A percentile compares a stretch with the other conserved stretches of the same genome.
Evolutionary conservation across 1,284 basidiomycete genomes (phyloP).

Genomic region (Pholiota adiposa): DNA sequence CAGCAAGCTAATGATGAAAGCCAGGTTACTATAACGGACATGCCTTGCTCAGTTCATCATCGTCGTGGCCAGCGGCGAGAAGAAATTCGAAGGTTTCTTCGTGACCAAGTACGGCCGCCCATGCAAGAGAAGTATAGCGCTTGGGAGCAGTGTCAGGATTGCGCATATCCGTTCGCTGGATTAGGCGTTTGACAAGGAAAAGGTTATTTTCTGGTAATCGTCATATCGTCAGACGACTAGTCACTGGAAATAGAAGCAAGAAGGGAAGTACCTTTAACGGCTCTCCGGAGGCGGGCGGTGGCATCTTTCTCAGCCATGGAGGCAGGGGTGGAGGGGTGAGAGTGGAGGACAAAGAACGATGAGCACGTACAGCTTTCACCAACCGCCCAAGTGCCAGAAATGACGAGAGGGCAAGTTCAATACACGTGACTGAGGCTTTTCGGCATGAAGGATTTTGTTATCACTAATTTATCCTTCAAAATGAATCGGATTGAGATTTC

Average conservation of each 20-base stretch:
- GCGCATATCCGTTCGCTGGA: slow-evolving; percentile 83
- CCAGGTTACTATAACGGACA: slow-evolving; percentile 32
- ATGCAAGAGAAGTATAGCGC: slow-evolving; percentile 85
- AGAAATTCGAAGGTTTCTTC: slow-evolving; percentile 92
- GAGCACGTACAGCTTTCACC: slow-evolving; percentile 12
- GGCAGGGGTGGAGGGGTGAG: slow-evolving; percentile 29
- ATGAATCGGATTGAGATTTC: too few species aligned
- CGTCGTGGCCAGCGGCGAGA: slow-evolving; percentile 84
- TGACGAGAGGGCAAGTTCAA: slow-evolving; percentile 10
- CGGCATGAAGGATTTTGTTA: slow-evolving; percentile 4
- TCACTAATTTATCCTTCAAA: too few species aligned
- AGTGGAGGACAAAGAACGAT: slow-evolving; percentile 17
- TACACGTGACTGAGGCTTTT: slow-evolving; percentile 22
- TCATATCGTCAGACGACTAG: slow-evolving; percentile 3
- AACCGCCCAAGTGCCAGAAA: slow-evolving; percentile 6
- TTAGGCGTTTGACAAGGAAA: slow-evolving; percentile 82
- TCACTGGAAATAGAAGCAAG: not conserved
- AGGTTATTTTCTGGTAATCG: slow-evolving; percentile 82
- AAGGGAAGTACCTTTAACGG: slow-evolving; percentile 67
- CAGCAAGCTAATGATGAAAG: slow-evolving; percentile 7
- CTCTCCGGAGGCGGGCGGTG: slow-evolving; percentile 72
- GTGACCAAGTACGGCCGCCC: slow-evolving; percentile 84
- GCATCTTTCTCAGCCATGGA: slow-evolving; percentile 83
- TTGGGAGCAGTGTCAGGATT: slow-evolving; percentile 80
- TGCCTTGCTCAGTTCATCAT: slow-evolving; percentile 87